Conservation (phyloP, 2,329 filamentous ascomycete species). For the Cryoendolithus antarcticus region DNA sequence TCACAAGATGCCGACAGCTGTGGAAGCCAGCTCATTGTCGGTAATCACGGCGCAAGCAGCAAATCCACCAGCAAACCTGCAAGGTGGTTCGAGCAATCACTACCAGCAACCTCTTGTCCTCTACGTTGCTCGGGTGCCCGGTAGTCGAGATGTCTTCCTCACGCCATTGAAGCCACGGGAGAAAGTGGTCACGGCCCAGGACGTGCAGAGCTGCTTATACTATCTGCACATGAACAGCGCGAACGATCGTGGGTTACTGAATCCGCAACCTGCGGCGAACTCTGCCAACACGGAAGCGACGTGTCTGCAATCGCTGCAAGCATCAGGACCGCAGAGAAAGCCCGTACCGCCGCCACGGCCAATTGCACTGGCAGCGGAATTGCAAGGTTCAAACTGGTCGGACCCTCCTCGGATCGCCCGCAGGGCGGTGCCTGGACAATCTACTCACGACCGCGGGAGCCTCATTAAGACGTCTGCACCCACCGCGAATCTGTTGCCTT, state of each 20-base stretch:
- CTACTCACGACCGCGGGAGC: too few relatives aligned
- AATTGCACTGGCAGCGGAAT: too few relatives aligned
- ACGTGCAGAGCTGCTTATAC: conserved; percentile 79
- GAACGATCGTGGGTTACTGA: conserved; percentile 40
- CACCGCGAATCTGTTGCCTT: too few relatives aligned
- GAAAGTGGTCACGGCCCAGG: conserved; percentile 78
- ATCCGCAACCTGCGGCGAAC: conserved; percentile 5
- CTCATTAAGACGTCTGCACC: too few relatives aligned
- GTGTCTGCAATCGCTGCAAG: conserved; percentile 8
- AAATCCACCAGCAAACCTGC: conserved; percentile 73
- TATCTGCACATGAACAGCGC: conserved; percentile 66
- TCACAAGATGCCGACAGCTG: conserved; percentile 20
- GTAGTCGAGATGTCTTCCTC: conserved; percentile 83
- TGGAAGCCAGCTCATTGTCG: conserved; percentile 76
- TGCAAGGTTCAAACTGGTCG: too few relatives aligned
- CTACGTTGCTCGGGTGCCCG: conserved; percentile 88
- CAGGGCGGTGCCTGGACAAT: too few relatives aligned
- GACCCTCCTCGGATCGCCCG: too few relatives aligned
- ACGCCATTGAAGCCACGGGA: conserved; percentile 79
- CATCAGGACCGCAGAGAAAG: conserved; percentile 9
- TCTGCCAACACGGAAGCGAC: conserved; percentile 13
- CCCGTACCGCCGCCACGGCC: conserved; percentile 9
- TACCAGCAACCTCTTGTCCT: conserved; percentile 58
- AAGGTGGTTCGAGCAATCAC: conserved; percentile 51
- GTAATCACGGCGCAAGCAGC: conserved; percentile 68